phyloP scores from a whole-genome alignment of 805 yeast genomes.

The Peterozyma xylosa region DNA sequence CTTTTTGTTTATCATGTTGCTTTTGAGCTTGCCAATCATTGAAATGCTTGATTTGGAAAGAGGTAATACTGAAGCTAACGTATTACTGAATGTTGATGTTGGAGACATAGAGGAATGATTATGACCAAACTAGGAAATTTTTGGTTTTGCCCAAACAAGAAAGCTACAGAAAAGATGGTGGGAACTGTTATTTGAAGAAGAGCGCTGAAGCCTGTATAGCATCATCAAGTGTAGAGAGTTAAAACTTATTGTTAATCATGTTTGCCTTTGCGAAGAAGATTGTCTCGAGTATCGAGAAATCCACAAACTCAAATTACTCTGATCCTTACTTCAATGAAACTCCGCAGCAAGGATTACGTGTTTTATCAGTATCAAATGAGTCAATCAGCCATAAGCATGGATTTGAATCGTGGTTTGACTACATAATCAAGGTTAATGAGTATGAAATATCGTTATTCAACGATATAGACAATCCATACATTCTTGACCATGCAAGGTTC shows the following conservation, averaged over 20 bases:
- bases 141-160: too few species aligned
- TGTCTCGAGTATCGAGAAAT: slow-evolving; percentile 43
- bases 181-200: too few species aligned
- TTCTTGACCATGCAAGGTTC: slow-evolving; percentile 9
- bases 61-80: slow-evolving; percentile 49
- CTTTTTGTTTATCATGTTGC: slow-evolving; percentile 45
- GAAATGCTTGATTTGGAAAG: slow-evolving; percentile 48
- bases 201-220: too few species aligned
- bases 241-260: slow-evolving; percentile 21
- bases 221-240: not conserved
- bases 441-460: slow-evolving; percentile 38
- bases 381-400: slow-evolving; percentile 45
- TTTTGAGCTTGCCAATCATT: slow-evolving; percentile 53
- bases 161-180: too few species aligned
- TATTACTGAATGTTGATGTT: slow-evolving; percentile 13
- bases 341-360: slow-evolving; percentile 43
- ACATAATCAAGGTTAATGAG: slow-evolving; percentile 71
- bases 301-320: slow-evolving; percentile 16
- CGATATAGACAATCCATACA: slow-evolving; percentile 9
- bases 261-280: slow-evolving; percentile 59
- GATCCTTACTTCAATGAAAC: slow-evolving; percentile 22
- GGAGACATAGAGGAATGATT: too few species aligned
- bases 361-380: slow-evolving; percentile 37
- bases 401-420: slow-evolving; percentile 84
- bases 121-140: too few species aligned